Percentiles rank a stretch among this genome's conserved stretches.
Evolutionary conservation across 768 basidiomycete species (phyloP).

Genomic region (Paxillus ammoniavirescens): DNA sequence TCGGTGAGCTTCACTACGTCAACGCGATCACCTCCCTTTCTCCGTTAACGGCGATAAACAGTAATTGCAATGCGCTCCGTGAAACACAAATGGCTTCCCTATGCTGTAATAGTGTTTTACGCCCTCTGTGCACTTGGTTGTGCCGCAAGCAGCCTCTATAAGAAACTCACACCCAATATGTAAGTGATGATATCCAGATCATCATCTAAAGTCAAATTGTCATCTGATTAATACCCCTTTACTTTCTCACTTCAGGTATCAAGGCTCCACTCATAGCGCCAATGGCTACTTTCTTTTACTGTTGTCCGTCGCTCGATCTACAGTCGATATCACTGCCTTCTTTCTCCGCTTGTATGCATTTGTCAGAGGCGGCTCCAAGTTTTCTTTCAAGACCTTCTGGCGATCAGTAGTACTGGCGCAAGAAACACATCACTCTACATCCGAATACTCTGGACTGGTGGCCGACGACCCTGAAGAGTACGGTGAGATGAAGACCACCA

Average conservation of each 20-base stretch:
- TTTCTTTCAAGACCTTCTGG: constrained; percentile 54
- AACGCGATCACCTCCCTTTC: neutral
- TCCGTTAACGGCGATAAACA: constrained; percentile 26
- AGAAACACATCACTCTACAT: constrained; percentile 17
- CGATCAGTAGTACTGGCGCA: constrained; percentile 53
- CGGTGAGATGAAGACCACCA: constrained; percentile 42
- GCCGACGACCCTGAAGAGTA: constrained; percentile 54
- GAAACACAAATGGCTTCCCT: constrained; percentile 65
- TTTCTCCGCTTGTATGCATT: constrained; percentile 53
- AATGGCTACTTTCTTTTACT: constrained; percentile 61
- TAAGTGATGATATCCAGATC: constrained; percentile 36
- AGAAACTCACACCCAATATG: constrained; percentile 80
- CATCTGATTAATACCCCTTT: constrained; percentile 4
- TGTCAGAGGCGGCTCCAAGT: constrained; percentile 40
- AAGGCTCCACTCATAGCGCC: constrained; percentile 58
- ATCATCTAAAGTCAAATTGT: neutral
- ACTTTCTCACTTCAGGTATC: constrained; percentile 52
- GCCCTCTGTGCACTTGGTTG: constrained; percentile 60
- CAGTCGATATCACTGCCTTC: constrained; percentile 52
- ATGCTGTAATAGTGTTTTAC: constrained; percentile 65
- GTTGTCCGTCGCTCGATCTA: constrained; percentile 44
- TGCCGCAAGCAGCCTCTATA: constrained; percentile 67
- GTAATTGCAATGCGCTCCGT: constrained; percentile 81
- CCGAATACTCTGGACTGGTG: constrained; percentile 61
- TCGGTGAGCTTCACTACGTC: constrained; percentile 48